These are phyloP conservation scores for Debaryomyces maramus DNA, from an alignment of 805 yeast species.

Conservation along the genomic window DNA sequence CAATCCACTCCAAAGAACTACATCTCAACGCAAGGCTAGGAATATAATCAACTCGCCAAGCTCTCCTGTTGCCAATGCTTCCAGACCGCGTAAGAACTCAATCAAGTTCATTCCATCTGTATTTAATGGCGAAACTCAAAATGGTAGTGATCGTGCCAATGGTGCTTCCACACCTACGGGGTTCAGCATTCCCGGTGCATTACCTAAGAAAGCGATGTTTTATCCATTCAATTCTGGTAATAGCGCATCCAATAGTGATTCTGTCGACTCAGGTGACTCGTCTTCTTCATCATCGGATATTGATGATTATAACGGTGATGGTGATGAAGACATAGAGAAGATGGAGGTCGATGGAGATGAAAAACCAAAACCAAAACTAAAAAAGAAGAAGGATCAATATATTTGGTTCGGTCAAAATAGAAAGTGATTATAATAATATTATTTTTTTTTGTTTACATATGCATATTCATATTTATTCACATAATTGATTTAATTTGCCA, in stretches of 20 bases:
- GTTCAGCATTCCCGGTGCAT: slow-evolving; percentile 1
- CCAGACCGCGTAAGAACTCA: slow-evolving; percentile 23
- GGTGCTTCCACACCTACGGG: slow-evolving; percentile 7
- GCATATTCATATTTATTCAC: background rate
- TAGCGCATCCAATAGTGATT: slow-evolving; percentile 7
- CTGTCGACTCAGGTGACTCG: slow-evolving; percentile 7
- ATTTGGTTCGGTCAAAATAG: slow-evolving; percentile 43
- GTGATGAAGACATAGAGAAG: slow-evolving; percentile 11
- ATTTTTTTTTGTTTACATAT: no score
- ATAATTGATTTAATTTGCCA: background rate
- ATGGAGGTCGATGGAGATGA: slow-evolving; percentile 7
- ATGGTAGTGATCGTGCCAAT: slow-evolving; percentile 3
- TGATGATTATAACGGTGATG: slow-evolving; percentile 16
- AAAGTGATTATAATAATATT: slow-evolving; percentile 4
- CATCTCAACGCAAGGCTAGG: background rate
- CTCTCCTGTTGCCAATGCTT: background rate
- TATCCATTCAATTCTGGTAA: slow-evolving; percentile 27
- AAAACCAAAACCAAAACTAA: slow-evolving; percentile 4
- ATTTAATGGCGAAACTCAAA: slow-evolving; percentile 8
- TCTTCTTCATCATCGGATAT: slow-evolving; percentile 5
- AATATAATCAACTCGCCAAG: no score
- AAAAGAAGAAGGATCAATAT: slow-evolving; percentile 18
- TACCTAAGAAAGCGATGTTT: slow-evolving; percentile 24
- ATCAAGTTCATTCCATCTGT: slow-evolving; percentile 33
- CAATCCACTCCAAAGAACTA: slow-evolving; percentile 1